phyloP scores from a whole-genome alignment of 495 filamentous ascomycete genomes.

The Podospora didyma region DNA sequence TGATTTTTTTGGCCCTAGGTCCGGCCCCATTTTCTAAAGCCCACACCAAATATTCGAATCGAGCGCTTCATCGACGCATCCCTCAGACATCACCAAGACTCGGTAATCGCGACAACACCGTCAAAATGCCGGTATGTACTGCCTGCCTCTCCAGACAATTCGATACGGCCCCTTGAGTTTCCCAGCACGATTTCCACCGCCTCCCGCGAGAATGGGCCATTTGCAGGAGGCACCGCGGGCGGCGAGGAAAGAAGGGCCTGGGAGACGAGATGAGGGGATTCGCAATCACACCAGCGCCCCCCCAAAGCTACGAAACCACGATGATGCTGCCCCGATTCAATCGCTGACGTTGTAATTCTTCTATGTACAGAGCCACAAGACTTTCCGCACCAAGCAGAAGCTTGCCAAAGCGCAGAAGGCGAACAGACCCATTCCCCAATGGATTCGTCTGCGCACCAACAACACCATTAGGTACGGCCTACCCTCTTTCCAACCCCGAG shows the following conservation, averaged over 20 bases:
- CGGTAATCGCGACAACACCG: conserved; percentile 45
- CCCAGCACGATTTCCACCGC: too few relatives aligned
- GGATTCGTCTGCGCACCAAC: conserved; percentile 95
- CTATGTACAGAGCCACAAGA: conserved; percentile 81
- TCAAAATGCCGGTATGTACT: conserved; percentile 80
- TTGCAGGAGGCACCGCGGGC: neutral
- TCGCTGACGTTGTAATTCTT: conserved; percentile 11
- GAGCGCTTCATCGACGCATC: conserved; percentile 27
- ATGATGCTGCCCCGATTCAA: neutral
- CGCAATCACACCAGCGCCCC: neutral
- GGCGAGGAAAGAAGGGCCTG: neutral
- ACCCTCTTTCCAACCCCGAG: neutral
- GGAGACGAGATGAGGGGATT: neutral
- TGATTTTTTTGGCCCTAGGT: conserved; percentile 20
- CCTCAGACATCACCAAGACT: conserved; percentile 36
- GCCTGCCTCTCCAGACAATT: neutral
- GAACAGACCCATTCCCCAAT: conserved; percentile 99
- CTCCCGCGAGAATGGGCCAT: too few relatives aligned
- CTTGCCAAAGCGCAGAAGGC: conserved; percentile 99
- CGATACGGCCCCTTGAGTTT: too few relatives aligned
- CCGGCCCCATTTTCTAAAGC: conserved; percentile 26
- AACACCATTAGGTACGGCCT: conserved; percentile 92
- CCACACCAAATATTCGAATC: conserved; percentile 40
- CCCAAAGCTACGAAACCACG: neutral
- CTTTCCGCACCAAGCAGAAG: conserved; percentile 99